Conservation (phyloP, 2,329 filamentous ascomycete species). For the Aspergillus hortae region DNA sequence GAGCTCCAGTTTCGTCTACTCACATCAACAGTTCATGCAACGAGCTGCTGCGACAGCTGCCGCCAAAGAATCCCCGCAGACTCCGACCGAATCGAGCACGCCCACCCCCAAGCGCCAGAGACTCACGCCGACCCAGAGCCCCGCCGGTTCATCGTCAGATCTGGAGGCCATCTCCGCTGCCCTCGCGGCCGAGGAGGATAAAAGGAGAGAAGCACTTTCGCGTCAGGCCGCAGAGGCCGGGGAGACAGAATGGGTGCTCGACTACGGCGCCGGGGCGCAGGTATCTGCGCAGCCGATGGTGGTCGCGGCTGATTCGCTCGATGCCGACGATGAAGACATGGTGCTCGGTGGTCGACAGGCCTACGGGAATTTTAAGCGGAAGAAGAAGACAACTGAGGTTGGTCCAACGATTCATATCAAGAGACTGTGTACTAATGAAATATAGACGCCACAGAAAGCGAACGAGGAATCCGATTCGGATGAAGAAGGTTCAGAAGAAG, state of each 20-base stretch:
- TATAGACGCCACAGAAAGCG: background rate
- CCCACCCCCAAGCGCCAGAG: constrained; percentile 36
- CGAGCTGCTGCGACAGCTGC: constrained; percentile 65
- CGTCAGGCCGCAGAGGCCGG: constrained; percentile 41
- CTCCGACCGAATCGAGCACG: constrained; percentile 40
- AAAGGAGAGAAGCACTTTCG: constrained; percentile 37
- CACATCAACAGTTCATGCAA: constrained; percentile 72
- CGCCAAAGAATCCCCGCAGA: constrained; percentile 40
- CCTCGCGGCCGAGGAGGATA: constrained; percentile 39
- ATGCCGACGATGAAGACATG: constrained; percentile 28
- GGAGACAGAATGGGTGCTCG: constrained; percentile 43
- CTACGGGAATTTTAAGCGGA: constrained; percentile 40
- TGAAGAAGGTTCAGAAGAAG: constrained; percentile 8
- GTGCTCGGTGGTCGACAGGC: constrained; percentile 30
- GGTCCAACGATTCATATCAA: constrained; percentile 9
- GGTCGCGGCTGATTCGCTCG: constrained; percentile 32
- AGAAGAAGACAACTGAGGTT: constrained; percentile 21
- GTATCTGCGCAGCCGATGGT: constrained; percentile 24
- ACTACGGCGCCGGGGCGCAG: constrained; percentile 23
- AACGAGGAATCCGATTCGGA: background rate
- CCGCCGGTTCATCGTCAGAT: constrained; percentile 28
- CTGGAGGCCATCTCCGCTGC: constrained; percentile 39
- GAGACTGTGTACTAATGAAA: background rate
- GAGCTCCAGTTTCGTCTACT: background rate
- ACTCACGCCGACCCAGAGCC: constrained; percentile 23